Conservation (phyloP, 2,329 filamentous ascomycete genomes). For the Verticillium tricorpus region DNA sequence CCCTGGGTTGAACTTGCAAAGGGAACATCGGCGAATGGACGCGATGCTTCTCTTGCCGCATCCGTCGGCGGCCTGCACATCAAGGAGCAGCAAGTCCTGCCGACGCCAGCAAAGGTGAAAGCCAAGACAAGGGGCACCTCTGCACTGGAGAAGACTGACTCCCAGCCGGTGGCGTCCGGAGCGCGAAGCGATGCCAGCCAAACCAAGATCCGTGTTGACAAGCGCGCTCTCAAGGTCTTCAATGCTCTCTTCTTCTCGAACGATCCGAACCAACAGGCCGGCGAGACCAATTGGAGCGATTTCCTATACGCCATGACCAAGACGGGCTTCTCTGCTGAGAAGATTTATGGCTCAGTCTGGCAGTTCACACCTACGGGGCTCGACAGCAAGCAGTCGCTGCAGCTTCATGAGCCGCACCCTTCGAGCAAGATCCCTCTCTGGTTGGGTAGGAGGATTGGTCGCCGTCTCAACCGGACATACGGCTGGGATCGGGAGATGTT, state of each 20-base stretch:
- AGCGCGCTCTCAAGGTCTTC: conserved; percentile 28
- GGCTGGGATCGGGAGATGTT: conserved; percentile 36
- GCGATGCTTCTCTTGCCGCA: not conserved
- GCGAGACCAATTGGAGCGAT: conserved; percentile 48
- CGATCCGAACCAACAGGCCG: conserved; percentile 16
- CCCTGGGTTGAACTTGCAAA: conserved; percentile 11
- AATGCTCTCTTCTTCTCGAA: conserved; percentile 34
- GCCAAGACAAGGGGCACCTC: conserved; percentile 2
- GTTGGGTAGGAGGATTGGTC: conserved; percentile 39
- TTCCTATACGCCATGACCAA: conserved; percentile 48
- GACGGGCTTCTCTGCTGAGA: conserved; percentile 46
- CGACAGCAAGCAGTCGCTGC: conserved; percentile 44
- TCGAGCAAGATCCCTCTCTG: conserved; percentile 42
- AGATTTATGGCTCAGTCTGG: conserved; percentile 59
- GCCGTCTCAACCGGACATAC: conserved; percentile 44
- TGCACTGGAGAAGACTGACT: conserved; percentile 1
- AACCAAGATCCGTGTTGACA: conserved; percentile 19
- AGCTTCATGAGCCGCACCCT: conserved; percentile 59
- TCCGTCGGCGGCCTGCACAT: conserved; percentile 1
- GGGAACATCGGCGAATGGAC: not conserved
- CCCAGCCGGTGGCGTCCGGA: conserved; percentile 1
- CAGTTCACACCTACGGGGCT: conserved; percentile 43
- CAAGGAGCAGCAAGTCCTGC: not conserved
- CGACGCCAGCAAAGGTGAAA: conserved; percentile 1
- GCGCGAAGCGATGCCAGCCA: not conserved